Percentiles rank a stretch among this genome's conserved stretches.
phyloP scores from a whole-genome alignment of 2,329 filamentous ascomycete species.

The Ambrosiella beaveri region DNA sequence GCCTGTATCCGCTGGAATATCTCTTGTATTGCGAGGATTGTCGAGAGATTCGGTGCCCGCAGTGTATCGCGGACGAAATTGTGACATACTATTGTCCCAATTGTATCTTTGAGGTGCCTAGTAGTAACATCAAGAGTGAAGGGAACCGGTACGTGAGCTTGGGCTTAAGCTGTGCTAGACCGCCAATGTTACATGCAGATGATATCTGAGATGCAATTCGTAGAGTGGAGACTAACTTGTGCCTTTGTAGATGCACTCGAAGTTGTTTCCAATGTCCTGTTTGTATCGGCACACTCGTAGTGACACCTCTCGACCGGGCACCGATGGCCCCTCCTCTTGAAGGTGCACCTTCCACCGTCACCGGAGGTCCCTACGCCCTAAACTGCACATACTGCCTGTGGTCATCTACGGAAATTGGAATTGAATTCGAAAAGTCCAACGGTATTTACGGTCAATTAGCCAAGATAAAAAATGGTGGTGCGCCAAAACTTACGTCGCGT shows the following conservation, averaged over 20 bases:
- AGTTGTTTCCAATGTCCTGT: conserved; percentile 93
- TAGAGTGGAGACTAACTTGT: not conserved
- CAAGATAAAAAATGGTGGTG: conserved; percentile 48
- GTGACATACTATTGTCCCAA: conserved; percentile 90
- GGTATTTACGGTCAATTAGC: conserved; percentile 69
- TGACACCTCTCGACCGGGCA: conserved; percentile 49
- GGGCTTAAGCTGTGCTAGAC: not conserved
- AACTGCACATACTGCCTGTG: conserved; percentile 85
- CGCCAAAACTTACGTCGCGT: conserved; percentile 30
- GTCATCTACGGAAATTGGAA: conserved; percentile 75
- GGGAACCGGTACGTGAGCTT: conserved; percentile 57
- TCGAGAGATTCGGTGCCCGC: conserved; percentile 82
- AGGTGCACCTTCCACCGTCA: conserved; percentile 23
- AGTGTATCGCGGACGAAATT: conserved; percentile 85
- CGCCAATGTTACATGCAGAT: not conserved
- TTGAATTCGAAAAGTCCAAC: conserved; percentile 78
- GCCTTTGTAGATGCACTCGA: conserved; percentile 53
- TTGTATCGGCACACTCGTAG: conserved; percentile 56
- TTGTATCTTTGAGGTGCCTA: conserved; percentile 90
- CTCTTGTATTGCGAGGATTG: conserved; percentile 96
- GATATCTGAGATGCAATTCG: not conserved
- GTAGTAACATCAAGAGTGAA: conserved; percentile 78
- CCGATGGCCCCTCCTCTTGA: conserved; percentile 24
- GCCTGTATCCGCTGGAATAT: conserved; percentile 81
- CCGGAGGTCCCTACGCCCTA: conserved; percentile 50